Conservation (phyloP, 371 early-diverging fungal genomes). For the Mucor circinelloides region DNA sequence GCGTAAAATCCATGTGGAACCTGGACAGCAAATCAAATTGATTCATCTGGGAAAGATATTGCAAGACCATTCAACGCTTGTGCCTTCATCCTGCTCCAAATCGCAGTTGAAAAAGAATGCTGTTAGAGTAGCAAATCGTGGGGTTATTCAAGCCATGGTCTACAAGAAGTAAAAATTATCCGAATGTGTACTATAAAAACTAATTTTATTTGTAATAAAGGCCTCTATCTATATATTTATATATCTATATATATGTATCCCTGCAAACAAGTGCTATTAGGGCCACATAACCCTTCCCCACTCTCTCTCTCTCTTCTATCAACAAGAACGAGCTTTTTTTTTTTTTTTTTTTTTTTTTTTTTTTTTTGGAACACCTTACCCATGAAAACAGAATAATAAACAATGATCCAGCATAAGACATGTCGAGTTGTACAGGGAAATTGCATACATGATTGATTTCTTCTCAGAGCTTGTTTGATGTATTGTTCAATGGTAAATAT, state of each 20-base stretch:
- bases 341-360: too few species aligned
- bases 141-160: constrained; percentile 16
- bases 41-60: constrained; percentile 12
- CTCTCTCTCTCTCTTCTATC: too few species aligned
- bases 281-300: neutral
- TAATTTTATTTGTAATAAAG: neutral
- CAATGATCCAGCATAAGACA: neutral
- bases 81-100: neutral
- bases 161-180: constrained; percentile 8
- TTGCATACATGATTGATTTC: too few species aligned
- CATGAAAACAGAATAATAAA: neutral
- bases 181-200: neutral
- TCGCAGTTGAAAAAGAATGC: neutral
- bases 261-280: neutral
- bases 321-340: neutral
- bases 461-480: too few species aligned
- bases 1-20: neutral
- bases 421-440: too few species aligned
- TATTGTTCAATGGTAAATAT: neutral
- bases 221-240: neutral
- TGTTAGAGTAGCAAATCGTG: constrained; percentile 4
- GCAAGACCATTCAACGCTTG: neutral
- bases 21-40: constrained; percentile 6
- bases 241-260: neutral
- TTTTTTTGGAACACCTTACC: neutral